Evolutionary conservation across 306 rosid genomes (phyloP).

Genomic region (Prunus dulcis): DNA sequence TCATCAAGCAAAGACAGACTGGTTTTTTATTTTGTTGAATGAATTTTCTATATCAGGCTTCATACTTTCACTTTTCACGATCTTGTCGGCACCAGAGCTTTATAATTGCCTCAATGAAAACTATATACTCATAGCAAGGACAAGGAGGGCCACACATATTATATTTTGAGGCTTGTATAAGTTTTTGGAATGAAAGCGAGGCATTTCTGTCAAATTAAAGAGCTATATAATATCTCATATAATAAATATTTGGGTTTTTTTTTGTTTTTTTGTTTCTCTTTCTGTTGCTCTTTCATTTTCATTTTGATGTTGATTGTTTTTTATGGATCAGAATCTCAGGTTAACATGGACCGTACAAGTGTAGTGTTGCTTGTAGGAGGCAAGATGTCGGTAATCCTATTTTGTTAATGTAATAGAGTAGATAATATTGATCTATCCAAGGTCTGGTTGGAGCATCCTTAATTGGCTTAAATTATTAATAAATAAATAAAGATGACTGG

Average conservation of each 20-base stretch:
- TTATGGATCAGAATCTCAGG: background rate
- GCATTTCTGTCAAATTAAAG: background rate
- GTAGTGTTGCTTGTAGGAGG: background rate
- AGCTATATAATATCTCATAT: background rate
- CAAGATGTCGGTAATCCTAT: conserved; percentile 6
- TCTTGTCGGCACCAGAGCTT: background rate
- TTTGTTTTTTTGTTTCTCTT: background rate
- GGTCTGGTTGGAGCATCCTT: background rate
- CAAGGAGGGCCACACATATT: background rate
- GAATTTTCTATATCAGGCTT: background rate
- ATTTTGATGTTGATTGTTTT: background rate
- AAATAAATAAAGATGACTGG: background rate
- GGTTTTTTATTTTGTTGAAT: background rate
- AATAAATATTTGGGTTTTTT: background rate
- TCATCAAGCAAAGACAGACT: background rate
- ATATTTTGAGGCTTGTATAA: background rate
- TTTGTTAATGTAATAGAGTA: background rate
- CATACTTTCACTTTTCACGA: background rate
- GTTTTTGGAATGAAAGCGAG: background rate
- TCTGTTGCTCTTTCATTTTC: background rate
- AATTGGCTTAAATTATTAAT: background rate
- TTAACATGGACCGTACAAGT: background rate
- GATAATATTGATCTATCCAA: background rate
- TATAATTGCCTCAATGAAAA: background rate
- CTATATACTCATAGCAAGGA: background rate